These are phyloP conservation scores for Aureobasidium sp. DNA, from an alignment of 2,329 filamentous ascomycete species.

Conservation along the genomic window DNA sequence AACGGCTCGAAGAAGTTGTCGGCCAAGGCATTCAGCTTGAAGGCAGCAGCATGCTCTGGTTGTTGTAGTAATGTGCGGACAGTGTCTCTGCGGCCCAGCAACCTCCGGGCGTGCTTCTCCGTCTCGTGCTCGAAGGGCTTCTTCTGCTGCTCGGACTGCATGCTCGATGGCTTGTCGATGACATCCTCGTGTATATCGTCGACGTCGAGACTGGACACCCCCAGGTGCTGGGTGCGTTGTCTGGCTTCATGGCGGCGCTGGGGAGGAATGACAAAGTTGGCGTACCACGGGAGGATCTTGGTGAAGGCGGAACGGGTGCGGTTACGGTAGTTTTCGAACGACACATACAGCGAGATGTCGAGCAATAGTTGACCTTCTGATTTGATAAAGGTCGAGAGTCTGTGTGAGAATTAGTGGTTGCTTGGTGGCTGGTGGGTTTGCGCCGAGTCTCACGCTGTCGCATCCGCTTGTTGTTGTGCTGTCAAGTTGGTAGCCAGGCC, in stretches of 20 bases:
- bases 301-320: conserved; percentile 74
- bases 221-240: conserved; percentile 49
- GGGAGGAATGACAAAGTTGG: conserved; percentile 78
- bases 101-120: conserved; percentile 38
- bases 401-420: background rate
- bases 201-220: conserved; percentile 38
- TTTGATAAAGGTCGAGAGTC: conserved; percentile 49
- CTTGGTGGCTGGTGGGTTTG: background rate
- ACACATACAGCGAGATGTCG: conserved; percentile 82
- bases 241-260: conserved; percentile 62
- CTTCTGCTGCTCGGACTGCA: conserved; percentile 19
- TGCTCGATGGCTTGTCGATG: conserved; percentile 23
- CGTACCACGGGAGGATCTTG: conserved; percentile 69
- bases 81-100: conserved; percentile 48
- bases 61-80: conserved; percentile 53
- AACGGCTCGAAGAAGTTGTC: conserved; percentile 64
- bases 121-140: conserved; percentile 23
- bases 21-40: conserved; percentile 66
- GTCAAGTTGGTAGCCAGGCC: conserved; percentile 21
- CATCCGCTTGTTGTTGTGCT: conserved; percentile 12
- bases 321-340: conserved; percentile 74
- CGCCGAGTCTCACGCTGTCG: conserved; percentile 10
- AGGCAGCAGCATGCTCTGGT: conserved; percentile 62
- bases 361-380: conserved; percentile 68
- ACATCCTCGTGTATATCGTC: conserved; percentile 32